Conservation (phyloP, 108 stramenopile species). For the Parmales sp. region DNA sequence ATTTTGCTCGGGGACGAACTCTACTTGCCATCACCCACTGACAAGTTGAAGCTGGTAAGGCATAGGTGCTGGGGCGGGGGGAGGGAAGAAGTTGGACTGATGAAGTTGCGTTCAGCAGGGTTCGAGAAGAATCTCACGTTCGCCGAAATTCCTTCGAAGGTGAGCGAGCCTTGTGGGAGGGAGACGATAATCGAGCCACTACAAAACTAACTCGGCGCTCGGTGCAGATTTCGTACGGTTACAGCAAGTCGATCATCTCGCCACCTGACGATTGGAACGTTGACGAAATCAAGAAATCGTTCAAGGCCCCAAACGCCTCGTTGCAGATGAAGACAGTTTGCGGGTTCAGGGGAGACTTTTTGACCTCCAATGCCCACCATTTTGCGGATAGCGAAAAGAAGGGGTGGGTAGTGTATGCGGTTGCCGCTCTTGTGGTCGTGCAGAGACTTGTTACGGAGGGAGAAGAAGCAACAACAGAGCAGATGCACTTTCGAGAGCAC, state of each 20-base stretch:
- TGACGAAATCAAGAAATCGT: not conserved
- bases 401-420: not conserved
- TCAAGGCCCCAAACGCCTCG: conserved; percentile 1
- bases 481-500: not conserved
- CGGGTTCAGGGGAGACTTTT: not conserved
- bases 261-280: not conserved
- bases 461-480: not conserved
- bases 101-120: conserved; percentile 6
- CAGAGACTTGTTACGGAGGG: not conserved
- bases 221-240: conserved; percentile 1
- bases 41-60: not conserved
- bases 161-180: too few species aligned
- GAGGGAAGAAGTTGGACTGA: not conserved
- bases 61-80: conserved; percentile 1
- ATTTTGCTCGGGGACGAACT: not conserved
- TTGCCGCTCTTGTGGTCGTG: not conserved
- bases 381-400: not conserved
- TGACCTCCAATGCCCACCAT: not conserved
- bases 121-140: not conserved
- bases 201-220: too few species aligned
- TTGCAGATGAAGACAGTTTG: not conserved
- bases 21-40: not conserved
- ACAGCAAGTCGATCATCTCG: not conserved
- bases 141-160: not conserved
- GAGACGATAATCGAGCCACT: too few species aligned